Conservation (phyloP, 148 eudicot species). For the Dysphania ambrosioides region DNA sequence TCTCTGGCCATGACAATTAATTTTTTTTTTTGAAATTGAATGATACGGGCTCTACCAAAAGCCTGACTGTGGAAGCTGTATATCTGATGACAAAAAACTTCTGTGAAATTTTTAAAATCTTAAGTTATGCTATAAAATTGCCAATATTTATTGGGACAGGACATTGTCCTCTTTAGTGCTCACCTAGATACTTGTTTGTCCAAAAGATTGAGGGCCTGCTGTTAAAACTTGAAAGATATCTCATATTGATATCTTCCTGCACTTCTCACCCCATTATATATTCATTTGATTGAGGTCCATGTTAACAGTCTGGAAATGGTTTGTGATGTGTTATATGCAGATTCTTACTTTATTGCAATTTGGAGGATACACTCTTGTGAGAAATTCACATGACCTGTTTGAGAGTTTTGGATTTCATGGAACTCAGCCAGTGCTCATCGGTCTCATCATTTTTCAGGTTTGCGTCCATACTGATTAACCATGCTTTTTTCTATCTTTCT, state of each 20-base stretch:
- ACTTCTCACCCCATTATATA: not conserved
- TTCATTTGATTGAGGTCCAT: not conserved
- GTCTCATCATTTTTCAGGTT: constrained; percentile 97
- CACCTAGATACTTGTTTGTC: too few species aligned
- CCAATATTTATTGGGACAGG: not conserved
- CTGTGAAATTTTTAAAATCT: not conserved
- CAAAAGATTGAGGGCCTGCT: too few species aligned
- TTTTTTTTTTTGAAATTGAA: not conserved
- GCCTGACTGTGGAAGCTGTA: not conserved
- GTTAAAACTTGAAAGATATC: too few species aligned
- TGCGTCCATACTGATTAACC: constrained; percentile 7
- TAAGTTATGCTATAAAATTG: not conserved
- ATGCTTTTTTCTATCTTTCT: not conserved
- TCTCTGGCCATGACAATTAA: not conserved
- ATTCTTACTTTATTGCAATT: constrained; percentile 85
- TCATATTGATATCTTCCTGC: not conserved
- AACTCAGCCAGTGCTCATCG: constrained; percentile 94
- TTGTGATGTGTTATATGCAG: constrained; percentile 43
- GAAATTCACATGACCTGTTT: constrained; percentile 91
- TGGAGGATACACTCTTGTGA: constrained; percentile 96
- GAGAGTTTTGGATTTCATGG: constrained; percentile 90
- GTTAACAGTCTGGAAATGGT: not conserved
- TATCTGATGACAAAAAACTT: not conserved
- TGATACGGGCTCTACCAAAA: not conserved
- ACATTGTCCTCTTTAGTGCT: too few species aligned